Conservation (phyloP, 495 filamentous ascomycete genomes). For the Cercophora newfieldiana region DNA sequence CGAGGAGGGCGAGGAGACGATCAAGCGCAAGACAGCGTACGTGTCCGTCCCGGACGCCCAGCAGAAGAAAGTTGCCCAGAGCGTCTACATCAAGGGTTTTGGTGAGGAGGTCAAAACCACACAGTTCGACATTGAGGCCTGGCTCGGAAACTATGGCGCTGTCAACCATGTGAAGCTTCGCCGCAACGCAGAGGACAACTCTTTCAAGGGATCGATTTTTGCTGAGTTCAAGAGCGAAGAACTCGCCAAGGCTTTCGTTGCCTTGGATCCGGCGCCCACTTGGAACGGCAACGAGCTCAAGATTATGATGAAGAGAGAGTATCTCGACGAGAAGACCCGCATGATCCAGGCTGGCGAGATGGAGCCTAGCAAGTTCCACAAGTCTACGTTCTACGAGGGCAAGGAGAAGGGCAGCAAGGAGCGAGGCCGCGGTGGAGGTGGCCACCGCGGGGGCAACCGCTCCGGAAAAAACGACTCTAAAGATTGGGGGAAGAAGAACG, state of each 20-base stretch:
- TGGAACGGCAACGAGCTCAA: slow-evolving; percentile 71
- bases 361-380: slow-evolving; percentile 44
- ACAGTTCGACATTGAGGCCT: slow-evolving; percentile 90
- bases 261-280: slow-evolving; percentile 74
- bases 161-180: slow-evolving; percentile 85
- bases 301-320: slow-evolving; percentile 85
- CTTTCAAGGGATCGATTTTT: slow-evolving; percentile 93
- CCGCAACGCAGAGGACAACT: slow-evolving; percentile 57
- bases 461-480: slow-evolving; percentile 44
- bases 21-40: slow-evolving; percentile 75
- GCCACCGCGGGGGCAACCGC: slow-evolving; percentile 30
- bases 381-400: slow-evolving; percentile 38
- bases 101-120: slow-evolving; percentile 73
- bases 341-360: slow-evolving; percentile 75
- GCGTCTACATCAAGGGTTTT: slow-evolving; percentile 76
- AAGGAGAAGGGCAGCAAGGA: slow-evolving; percentile 37
- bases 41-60: slow-evolving; percentile 33
- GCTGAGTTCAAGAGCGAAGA: slow-evolving; percentile 84
- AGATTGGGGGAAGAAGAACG: slow-evolving; percentile 61
- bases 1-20: slow-evolving; percentile 58
- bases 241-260: slow-evolving; percentile 72
- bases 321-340: slow-evolving; percentile 72
- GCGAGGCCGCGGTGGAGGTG: slow-evolving; percentile 36
- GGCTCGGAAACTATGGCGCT: slow-evolving; percentile 78
- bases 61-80: slow-evolving; percentile 36